Evolutionary conservation across 2,329 filamentous ascomycete genomes (phyloP), one percentile per base, ranked within the genome.

Genomic region (Diaporthe sp.): DNA sequence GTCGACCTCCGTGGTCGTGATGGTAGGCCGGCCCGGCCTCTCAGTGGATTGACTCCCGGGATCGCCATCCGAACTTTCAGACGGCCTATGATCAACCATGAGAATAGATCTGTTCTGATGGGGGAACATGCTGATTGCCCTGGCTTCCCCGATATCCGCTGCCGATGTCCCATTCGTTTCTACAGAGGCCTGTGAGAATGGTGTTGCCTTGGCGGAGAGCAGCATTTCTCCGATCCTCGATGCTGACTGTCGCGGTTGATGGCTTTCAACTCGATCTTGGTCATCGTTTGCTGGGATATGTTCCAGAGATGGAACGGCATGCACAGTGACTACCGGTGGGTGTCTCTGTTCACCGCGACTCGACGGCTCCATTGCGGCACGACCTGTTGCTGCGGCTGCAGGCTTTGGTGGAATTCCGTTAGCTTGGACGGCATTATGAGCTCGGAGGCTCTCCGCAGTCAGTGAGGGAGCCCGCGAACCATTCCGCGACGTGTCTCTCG

Each of bases 91-190:
- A 77, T 92, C 85, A 42, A 93, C 89, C 82, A 93, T 87, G 57
- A 92, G 81, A 15, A 93, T 83, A 6, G 91, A 93, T 65, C 88
- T 91, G 78, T 92, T 93, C 79, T 93, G 90, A 77, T 93, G 91
- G 28, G 89, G 87, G 78, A 89, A 92, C 79, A 93, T 90, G 76
- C 87, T 91, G 73, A 93, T 87, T 53, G 89, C 90, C 80, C 89
- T 83, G 46, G 91, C 91, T 82, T 93, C 91, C 0, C 91, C 91
- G 55, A 93, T 88, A 78, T 92, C 91, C 4, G 87, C 86, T 59
- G 87, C 86, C 3, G 89, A 91, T n/a, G 91, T 92, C 46, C 86
- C 88, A 51, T 85, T 89, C n/a, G 90, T 91, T 72, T 92, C 91
- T 65, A 92, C 86, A 0, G 91, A 93, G 0, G 86, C 85, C 74